These are phyloP conservation scores for Sophora flavescens DNA, from an alignment of 306 rosid genomes.

Conservation along the genomic window DNA sequence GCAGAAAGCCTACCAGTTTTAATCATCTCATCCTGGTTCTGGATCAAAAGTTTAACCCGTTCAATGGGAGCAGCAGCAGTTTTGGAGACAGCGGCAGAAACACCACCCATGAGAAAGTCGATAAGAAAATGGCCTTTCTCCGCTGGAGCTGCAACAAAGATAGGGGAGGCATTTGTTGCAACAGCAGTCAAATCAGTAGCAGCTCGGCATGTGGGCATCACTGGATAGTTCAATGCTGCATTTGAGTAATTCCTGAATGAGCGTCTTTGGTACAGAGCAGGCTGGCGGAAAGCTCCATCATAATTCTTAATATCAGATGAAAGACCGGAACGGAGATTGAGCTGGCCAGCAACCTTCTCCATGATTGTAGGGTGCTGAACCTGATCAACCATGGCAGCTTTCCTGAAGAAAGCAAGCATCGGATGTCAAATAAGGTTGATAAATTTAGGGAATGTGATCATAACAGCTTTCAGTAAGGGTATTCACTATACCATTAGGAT, in stretches of 20 bases:
- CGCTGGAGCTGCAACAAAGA: conserved; percentile 79
- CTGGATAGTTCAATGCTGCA: conserved; percentile 65
- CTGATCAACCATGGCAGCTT: conserved; percentile 77
- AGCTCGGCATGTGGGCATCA: conserved; percentile 60
- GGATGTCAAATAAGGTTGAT: not conserved
- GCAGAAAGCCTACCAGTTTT: conserved; percentile 80
- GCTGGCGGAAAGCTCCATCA: conserved; percentile 56
- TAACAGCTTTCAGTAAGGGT: not conserved
- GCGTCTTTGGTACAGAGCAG: conserved; percentile 66
- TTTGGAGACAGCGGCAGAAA: conserved; percentile 94
- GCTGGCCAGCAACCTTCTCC: conserved; percentile 81
- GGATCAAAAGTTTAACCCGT: conserved; percentile 89
- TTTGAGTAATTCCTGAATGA: conserved; percentile 70
- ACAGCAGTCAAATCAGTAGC: conserved; percentile 66
- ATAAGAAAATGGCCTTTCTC: conserved; percentile 76
- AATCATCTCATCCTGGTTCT: conserved; percentile 92
- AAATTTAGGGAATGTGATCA: not conserved
- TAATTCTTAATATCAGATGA: conserved; percentile 51
- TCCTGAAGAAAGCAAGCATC: conserved; percentile 42
- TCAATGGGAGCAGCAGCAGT: conserved; percentile 97
- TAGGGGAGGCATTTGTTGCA: conserved; percentile 72
- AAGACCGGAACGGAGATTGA: conserved; percentile 62
- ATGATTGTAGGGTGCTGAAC: conserved; percentile 77
- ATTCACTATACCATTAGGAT: not conserved
- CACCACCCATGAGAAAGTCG: conserved; percentile 96